phyloP scores from a whole-genome alignment of 495 filamentous ascomycete species.

The Extremus antarcticus region DNA sequence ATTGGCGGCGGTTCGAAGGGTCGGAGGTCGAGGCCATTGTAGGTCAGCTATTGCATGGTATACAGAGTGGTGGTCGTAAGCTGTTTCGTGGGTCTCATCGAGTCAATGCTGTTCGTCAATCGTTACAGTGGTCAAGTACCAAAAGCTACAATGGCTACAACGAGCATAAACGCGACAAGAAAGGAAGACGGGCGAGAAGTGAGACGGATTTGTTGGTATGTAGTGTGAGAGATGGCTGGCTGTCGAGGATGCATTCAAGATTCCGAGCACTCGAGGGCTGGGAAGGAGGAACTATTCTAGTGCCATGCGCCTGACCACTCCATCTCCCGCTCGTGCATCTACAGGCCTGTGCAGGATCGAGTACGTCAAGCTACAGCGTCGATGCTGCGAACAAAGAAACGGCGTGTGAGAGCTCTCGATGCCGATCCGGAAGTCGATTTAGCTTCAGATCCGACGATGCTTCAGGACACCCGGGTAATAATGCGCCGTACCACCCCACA shows the following conservation, averaged over 20 bases:
- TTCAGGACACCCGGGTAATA: no score
- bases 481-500: no score
- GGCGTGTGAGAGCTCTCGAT: not conserved
- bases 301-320: not conserved
- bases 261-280: not conserved
- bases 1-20: conserved; percentile 7
- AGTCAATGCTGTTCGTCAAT: not conserved
- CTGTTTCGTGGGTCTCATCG: not conserved
- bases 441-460: no score
- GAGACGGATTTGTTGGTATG: not conserved
- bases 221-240: not conserved
- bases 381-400: not conserved
- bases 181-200: not conserved
- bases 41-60: not conserved
- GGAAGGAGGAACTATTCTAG: not conserved
- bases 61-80: not conserved
- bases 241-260: not conserved
- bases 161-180: not conserved
- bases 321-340: not conserved
- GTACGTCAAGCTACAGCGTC: no score
- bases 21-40: not conserved
- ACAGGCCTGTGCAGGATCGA: no score
- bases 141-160: not conserved
- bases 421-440: not conserved
- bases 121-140: not conserved